These are phyloP conservation scores for Clonostachys solani DNA, from an alignment of 2,329 filamentous ascomycete species.

Conservation along the genomic window DNA sequence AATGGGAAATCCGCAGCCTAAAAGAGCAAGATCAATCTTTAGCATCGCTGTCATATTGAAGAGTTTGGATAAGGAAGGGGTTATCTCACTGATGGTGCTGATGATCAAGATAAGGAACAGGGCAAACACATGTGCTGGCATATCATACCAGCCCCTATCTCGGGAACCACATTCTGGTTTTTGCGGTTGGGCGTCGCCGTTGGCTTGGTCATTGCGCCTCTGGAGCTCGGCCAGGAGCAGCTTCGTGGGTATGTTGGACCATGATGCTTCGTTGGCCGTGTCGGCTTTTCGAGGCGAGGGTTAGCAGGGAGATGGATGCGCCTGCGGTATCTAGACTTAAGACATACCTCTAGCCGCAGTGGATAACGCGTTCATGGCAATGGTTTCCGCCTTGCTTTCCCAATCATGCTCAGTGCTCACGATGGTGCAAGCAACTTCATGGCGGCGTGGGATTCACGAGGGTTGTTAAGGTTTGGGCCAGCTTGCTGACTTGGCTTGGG, in stretches of 20 bases:
- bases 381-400: too few relatives aligned
- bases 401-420: too few relatives aligned
- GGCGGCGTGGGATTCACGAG: too few relatives aligned
- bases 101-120: constrained; percentile 60
- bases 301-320: too few relatives aligned
- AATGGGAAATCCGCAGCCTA: constrained; percentile 64
- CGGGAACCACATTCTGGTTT: constrained; percentile 49
- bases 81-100: constrained; percentile 48
- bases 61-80: not conserved
- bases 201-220: constrained; percentile 33
- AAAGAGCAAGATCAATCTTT: not conserved
- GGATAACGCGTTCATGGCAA: too few relatives aligned
- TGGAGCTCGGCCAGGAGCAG: constrained; percentile 48
- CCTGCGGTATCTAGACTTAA: too few relatives aligned
- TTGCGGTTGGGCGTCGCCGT: constrained; percentile 7
- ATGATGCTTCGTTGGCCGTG: constrained; percentile 15
- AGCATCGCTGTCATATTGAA: not conserved
- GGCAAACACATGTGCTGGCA: constrained; percentile 62
- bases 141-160: constrained; percentile 57
- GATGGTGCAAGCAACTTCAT: too few relatives aligned
- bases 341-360: too few relatives aligned
- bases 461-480: too few relatives aligned
- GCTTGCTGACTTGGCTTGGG: too few relatives aligned
- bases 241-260: constrained; percentile 48
- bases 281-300: not conserved